These are phyloP conservation scores for Irpex sp. DNA, from an alignment of 1,284 basidiomycete species.

Conservation along the genomic window DNA sequence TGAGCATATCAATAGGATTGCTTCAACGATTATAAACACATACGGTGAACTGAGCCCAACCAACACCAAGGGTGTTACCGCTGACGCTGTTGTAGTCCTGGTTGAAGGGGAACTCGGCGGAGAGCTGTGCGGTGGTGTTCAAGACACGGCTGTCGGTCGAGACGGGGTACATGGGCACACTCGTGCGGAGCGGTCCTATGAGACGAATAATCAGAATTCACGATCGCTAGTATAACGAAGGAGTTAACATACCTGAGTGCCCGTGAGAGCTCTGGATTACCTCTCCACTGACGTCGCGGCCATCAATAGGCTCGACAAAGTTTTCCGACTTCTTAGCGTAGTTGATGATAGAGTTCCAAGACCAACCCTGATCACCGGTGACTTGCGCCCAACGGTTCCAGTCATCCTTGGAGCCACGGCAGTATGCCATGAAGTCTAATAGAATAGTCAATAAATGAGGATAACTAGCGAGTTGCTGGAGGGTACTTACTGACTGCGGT, in stretches of 20 bases:
- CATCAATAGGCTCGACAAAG: neutral
- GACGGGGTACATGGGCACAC: neutral
- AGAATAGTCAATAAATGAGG: neutral
- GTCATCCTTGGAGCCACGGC: constrained; percentile 27
- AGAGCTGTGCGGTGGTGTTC: neutral
- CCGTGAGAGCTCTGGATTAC: neutral
- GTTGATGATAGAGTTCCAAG: constrained; percentile 22
- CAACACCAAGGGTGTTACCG: neutral
- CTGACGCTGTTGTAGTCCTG: neutral
- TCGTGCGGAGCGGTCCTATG: neutral
- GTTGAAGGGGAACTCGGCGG: constrained; percentile 5
- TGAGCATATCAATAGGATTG: neutral
- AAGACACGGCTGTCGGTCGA: neutral
- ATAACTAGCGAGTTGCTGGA: neutral
- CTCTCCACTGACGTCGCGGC: neutral
- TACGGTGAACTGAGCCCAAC: neutral
- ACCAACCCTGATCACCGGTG: constrained; percentile 26
- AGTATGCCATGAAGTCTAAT: constrained; percentile 24
- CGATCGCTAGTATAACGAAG: neutral
- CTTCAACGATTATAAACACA: neutral
- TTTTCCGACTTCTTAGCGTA: constrained; percentile 20
- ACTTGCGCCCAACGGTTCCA: constrained; percentile 22
- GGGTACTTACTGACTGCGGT: constrained; percentile 9
- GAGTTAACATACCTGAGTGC: neutral
- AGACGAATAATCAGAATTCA: neutral